Conservation (phyloP, 371 early-diverging fungal species). For the Coemansia sp. region DNA sequence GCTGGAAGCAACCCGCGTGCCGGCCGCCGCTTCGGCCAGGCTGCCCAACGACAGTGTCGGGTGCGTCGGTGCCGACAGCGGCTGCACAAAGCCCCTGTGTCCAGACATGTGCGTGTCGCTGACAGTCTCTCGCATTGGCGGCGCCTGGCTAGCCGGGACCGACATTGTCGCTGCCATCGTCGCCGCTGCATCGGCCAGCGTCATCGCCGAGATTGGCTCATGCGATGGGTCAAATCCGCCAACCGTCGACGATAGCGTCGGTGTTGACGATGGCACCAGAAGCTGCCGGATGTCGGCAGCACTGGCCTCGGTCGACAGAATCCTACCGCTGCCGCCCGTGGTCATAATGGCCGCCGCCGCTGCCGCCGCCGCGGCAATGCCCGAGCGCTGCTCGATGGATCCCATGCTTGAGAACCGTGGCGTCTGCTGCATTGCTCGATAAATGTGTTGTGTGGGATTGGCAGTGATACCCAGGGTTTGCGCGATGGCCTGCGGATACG, state of each 20-base stretch:
- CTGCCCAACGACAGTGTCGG: neutral
- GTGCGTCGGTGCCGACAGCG: too few species aligned
- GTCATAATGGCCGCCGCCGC: neutral
- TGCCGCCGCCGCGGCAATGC: neutral
- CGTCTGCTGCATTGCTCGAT: slow-evolving; percentile 8
- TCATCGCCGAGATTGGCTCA: neutral
- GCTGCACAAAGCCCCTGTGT: too few species aligned
- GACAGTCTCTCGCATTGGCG: neutral
- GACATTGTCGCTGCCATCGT: neutral
- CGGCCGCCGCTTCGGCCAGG: neutral
- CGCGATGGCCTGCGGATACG: slow-evolving; percentile 2
- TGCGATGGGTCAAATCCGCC: neutral
- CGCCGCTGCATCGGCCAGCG: slow-evolving; percentile 5
- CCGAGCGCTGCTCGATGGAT: neutral
- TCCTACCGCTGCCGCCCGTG: neutral
- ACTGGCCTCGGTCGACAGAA: neutral
- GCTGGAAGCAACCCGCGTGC: too few species aligned
- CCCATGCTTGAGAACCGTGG: neutral
- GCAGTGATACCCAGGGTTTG: neutral
- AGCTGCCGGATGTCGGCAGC: slow-evolving; percentile 3
- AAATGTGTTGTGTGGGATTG: slow-evolving; percentile 1
- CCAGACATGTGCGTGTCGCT: too few species aligned
- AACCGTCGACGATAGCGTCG: neutral
- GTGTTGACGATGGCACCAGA: neutral
- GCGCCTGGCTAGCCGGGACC: neutral